Percentiles rank a stretch among this genome's conserved stretches.
phyloP scores from a whole-genome alignment of 441 rosid genomes.

The Melastoma candidum region DNA sequence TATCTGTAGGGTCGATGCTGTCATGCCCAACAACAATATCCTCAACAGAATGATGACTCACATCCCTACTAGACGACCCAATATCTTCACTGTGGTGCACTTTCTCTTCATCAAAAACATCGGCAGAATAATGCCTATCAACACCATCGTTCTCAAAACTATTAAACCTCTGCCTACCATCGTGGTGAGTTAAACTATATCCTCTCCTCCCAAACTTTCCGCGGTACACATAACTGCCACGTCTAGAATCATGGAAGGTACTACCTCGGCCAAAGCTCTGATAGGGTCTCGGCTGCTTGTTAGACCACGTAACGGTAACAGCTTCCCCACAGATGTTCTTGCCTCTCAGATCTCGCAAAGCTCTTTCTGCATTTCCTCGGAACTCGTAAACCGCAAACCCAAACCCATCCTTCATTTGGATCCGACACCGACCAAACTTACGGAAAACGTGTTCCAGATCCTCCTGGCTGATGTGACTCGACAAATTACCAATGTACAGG shows the following conservation, averaged over 20 bases:
- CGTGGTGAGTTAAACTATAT: no score
- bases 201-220: no score
- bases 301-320: constrained; percentile 40
- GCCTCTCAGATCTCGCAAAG: constrained; percentile 30
- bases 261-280: constrained; percentile 17
- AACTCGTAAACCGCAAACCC: constrained; percentile 43
- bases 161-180: no score
- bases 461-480: constrained; percentile 23
- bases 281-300: constrained; percentile 33
- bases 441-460: constrained; percentile 34
- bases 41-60: constrained; percentile 17
- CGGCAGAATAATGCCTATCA: constrained; percentile 15
- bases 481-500: constrained; percentile 33
- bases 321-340: constrained; percentile 34
- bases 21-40: constrained; percentile 18
- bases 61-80: constrained; percentile 9
- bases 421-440: constrained; percentile 35
- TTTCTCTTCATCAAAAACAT: not conserved
- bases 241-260: constrained; percentile 15
- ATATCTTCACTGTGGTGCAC: no score
- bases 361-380: constrained; percentile 38
- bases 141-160: not conserved
- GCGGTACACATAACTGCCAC: constrained; percentile 9
- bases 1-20: constrained; percentile 14
- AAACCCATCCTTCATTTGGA: constrained; percentile 36